phyloP scores from a whole-genome alignment of 2,329 filamentous ascomycete species.

The Colletotrichum scovillei region DNA sequence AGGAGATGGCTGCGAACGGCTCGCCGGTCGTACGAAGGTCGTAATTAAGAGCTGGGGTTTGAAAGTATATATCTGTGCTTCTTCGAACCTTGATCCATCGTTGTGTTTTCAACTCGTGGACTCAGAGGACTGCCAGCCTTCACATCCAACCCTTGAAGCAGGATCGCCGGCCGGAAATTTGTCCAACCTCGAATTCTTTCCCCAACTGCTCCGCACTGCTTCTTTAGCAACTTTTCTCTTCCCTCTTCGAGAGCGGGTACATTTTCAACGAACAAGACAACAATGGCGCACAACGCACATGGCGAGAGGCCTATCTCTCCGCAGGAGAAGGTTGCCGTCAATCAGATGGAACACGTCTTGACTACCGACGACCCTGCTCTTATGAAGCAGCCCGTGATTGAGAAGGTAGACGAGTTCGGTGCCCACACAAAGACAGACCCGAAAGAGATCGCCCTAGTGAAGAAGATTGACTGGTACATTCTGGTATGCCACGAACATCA shows the following conservation, averaged over 20 bases:
- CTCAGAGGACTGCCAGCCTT: not conserved
- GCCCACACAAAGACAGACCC: constrained; percentile 53
- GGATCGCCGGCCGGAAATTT: not conserved
- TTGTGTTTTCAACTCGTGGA: not conserved
- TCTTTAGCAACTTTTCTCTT: no score
- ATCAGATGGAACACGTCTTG: constrained; percentile 28
- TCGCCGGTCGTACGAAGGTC: not conserved
- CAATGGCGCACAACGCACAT: not conserved
- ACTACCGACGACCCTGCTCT: constrained; percentile 25
- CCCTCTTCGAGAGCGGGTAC: not conserved
- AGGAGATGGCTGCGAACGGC: constrained; percentile 16
- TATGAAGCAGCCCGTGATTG: constrained; percentile 30
- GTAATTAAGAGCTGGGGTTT: no score
- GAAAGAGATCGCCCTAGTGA: constrained; percentile 48
- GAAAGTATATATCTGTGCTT: constrained; percentile 2
- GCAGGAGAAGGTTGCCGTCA: constrained; percentile 29
- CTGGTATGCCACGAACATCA: constrained; percentile 38
- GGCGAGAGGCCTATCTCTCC: constrained; percentile 11
- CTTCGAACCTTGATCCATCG: not conserved
- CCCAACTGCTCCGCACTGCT: not conserved
- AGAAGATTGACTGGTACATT: constrained; percentile 48
- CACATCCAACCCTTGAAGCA: not conserved
- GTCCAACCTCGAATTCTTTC: not conserved
- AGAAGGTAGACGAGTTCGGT: constrained; percentile 50
- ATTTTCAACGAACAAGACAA: not conserved